phyloP scores from a whole-genome alignment of 208 protist species.

The Wallacemonas sp. region DNA sequence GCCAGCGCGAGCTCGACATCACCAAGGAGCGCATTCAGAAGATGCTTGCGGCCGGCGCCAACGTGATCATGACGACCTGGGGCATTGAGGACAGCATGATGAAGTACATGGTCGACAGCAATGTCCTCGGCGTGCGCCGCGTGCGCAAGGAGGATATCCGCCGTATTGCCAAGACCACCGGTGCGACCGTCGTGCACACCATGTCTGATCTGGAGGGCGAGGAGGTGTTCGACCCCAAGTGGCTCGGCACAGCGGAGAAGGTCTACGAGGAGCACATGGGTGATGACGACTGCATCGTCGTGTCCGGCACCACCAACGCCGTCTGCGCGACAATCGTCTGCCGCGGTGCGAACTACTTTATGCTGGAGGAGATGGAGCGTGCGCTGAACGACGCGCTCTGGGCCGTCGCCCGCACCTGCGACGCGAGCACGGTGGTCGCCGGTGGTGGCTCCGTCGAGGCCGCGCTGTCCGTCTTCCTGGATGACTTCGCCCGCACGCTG shows the following conservation, averaged over 20 bases:
- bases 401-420: conserved; percentile 98
- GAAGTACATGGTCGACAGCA: conserved; percentile 99
- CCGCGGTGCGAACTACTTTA: conserved; percentile 97
- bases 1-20: conserved; percentile 97
- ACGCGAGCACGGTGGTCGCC: conserved; percentile 96
- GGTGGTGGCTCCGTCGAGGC: conserved; percentile 99
- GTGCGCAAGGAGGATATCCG: conserved; percentile 97
- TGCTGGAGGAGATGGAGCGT: conserved; percentile 98
- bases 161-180: conserved; percentile 97
- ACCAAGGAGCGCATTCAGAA: conserved; percentile 97
- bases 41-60: conserved; percentile 98
- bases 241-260: conserved; percentile 94
- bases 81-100: conserved; percentile 98
- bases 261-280: conserved; percentile 97
- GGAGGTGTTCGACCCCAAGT: conserved; percentile 95
- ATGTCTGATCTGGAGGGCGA: conserved; percentile 98
- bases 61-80: conserved; percentile 99
- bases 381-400: conserved; percentile 99
- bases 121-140: conserved; percentile 96
- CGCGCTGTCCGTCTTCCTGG: conserved; percentile 98
- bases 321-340: conserved; percentile 97
- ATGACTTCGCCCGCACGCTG: conserved; percentile 97
- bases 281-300: conserved; percentile 97
- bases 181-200: conserved; percentile 93
- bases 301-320: conserved; percentile 84